Evolutionary conservation across 352 stramenopile species (phyloP).

Genomic region (Thalassiosira allenii): DNA sequence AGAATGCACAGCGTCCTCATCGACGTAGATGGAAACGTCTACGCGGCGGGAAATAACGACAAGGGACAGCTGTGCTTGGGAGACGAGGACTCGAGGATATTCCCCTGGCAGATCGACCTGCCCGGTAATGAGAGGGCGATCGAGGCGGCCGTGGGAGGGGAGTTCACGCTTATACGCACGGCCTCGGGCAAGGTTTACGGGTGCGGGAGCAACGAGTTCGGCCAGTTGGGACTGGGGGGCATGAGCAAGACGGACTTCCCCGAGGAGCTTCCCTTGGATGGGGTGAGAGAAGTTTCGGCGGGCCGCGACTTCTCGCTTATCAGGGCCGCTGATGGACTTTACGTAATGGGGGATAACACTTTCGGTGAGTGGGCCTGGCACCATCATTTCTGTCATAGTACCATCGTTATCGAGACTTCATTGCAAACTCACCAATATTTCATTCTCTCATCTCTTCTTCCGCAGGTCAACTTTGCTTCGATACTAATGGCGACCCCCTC

Average conservation of each 20-base stretch:
- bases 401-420: too few relatives aligned
- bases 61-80: slow-evolving; percentile 51
- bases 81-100: slow-evolving; percentile 19
- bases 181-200: slow-evolving; percentile 36
- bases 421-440: too few relatives aligned
- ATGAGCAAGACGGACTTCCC: slow-evolving; percentile 3
- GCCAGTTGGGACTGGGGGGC: background rate
- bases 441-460: too few relatives aligned
- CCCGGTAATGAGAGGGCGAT: slow-evolving; percentile 25
- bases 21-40: slow-evolving; percentile 51
- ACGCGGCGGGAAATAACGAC: slow-evolving; percentile 48
- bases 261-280: slow-evolving; percentile 17
- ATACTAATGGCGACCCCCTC: slow-evolving; percentile 47
- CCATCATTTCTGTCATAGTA: too few relatives aligned
- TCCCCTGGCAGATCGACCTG: slow-evolving; percentile 42
- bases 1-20: slow-evolving; percentile 48
- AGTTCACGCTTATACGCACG: slow-evolving; percentile 55
- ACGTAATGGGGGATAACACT: slow-evolving; percentile 39
- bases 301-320: slow-evolving; percentile 47
- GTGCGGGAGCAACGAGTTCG: slow-evolving; percentile 54
- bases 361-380: slow-evolving; percentile 27
- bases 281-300: slow-evolving; percentile 28
- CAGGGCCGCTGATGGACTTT: slow-evolving; percentile 23
- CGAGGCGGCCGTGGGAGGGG: slow-evolving; percentile 34
- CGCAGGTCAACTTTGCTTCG: slow-evolving; percentile 58